A percentile compares a stretch with the other conserved stretches of the same genome.
phyloP scores from a whole-genome alignment of 2,329 filamentous ascomycete genomes.

The Metarhizium humberi region DNA sequence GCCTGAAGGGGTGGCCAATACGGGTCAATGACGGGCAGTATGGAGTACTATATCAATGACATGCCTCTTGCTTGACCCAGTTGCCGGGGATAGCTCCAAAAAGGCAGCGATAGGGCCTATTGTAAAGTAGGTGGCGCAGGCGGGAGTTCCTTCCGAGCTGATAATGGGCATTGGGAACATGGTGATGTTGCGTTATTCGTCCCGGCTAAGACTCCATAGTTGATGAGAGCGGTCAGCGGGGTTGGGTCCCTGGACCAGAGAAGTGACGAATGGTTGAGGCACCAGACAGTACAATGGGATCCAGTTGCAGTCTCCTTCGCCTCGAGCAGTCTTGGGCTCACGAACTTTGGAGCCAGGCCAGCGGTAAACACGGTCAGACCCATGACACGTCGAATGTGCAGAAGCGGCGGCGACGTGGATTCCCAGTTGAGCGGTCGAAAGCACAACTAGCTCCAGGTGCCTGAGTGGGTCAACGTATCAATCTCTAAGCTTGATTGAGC shows the following conservation, averaged over 20 bases:
- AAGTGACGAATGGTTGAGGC: neutral
- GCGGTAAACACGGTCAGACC: constrained; percentile 5
- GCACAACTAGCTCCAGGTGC: constrained; percentile 1
- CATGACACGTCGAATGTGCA: constrained; percentile 8
- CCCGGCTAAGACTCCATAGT: neutral
- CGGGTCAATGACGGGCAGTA: neutral
- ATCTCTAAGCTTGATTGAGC: constrained; percentile 2
- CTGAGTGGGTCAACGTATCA: constrained; percentile 7
- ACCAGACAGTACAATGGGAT: neutral
- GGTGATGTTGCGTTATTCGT: neutral
- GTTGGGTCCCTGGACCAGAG: neutral
- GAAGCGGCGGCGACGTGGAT: constrained; percentile 10
- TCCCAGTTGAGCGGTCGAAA: constrained; percentile 11
- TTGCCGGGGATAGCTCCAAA: neutral
- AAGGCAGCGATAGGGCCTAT: neutral
- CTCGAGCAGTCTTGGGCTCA: neutral
- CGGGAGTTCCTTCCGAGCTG: neutral
- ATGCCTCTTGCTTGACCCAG: neutral
- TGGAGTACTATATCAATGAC: neutral
- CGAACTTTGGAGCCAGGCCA: neutral
- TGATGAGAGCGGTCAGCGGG: constrained; percentile 2
- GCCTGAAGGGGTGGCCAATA: neutral
- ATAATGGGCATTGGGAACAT: neutral
- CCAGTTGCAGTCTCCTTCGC: neutral
- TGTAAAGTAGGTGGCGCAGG: neutral